Percentiles rank a stretch among this genome's conserved stretches.
These are phyloP conservation scores for Verticillium klebahnii DNA, from an alignment of 2,329 filamentous ascomycete genomes.

Conservation along the genomic window DNA sequence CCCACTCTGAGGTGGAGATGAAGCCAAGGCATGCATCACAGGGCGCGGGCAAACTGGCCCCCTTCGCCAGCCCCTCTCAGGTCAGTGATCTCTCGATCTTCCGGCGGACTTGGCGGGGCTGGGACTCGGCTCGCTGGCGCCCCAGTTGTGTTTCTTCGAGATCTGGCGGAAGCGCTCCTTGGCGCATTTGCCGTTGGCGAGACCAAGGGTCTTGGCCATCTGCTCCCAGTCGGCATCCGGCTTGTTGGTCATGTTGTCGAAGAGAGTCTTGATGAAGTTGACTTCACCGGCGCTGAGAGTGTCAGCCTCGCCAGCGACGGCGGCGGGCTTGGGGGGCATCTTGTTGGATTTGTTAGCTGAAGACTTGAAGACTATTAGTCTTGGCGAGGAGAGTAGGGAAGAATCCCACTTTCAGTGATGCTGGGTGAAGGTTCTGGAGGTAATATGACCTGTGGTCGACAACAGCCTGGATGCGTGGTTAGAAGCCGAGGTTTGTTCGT, in stretches of 20 bases:
- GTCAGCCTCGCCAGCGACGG: conserved; percentile 11
- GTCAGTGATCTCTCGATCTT: conserved; percentile 16
- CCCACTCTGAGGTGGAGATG: too few species aligned
- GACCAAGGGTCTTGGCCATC: conserved; percentile 28
- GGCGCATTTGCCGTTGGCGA: conserved; percentile 33
- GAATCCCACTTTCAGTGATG: neutral
- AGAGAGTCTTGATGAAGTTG: conserved; percentile 34
- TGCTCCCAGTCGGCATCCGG: conserved; percentile 35
- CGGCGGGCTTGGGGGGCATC: neutral
- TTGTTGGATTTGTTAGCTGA: neutral
- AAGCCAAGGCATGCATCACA: too few species aligned
- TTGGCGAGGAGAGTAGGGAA: neutral
- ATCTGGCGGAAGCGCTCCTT: conserved; percentile 36
- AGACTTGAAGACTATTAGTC: too few species aligned
- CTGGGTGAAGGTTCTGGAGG: neutral
- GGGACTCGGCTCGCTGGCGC: conserved; percentile 13
- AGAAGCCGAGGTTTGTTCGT: too few species aligned
- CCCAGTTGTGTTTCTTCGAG: conserved; percentile 34
- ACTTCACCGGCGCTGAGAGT: conserved; percentile 28
- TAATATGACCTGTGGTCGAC: too few species aligned
- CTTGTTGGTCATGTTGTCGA: conserved; percentile 35
- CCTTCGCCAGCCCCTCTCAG: conserved; percentile 31
- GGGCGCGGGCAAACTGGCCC: conserved; percentile 29
- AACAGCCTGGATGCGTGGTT: too few species aligned
- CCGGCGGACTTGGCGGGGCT: conserved; percentile 25